Evolutionary conservation across 2,329 filamentous ascomycete species (phyloP).

Genomic region (Onygenales sp.): DNA sequence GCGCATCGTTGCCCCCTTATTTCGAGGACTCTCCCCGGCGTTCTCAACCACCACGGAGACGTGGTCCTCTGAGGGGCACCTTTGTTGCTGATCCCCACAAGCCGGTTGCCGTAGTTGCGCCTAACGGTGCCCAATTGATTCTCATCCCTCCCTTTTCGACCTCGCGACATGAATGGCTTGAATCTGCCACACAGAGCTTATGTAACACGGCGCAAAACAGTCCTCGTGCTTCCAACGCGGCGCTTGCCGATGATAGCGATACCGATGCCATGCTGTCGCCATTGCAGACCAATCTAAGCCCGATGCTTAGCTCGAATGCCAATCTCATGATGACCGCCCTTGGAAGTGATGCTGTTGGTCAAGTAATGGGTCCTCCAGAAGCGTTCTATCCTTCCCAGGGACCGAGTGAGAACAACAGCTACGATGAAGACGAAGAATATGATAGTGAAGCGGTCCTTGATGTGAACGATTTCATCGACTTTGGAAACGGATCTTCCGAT

Average conservation of each 20-base stretch:
- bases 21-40: constrained; percentile 25
- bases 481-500: constrained; percentile 50
- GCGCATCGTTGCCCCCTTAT: constrained; percentile 34
- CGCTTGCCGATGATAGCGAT: constrained; percentile 36
- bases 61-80: constrained; percentile 38
- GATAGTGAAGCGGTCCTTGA: constrained; percentile 53
- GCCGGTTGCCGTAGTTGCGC: constrained; percentile 38
- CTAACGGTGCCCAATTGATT: constrained; percentile 39
- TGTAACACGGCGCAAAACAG: constrained; percentile 35
- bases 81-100: constrained; percentile 40
- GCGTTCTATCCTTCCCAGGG: constrained; percentile 62
- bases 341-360: constrained; percentile 43
- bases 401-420: constrained; percentile 45
- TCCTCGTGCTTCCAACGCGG: constrained; percentile 29
- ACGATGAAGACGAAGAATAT: constrained; percentile 56
- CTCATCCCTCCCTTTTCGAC: constrained; percentile 39
- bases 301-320: constrained; percentile 57
- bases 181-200: constrained; percentile 32
- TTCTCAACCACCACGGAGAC: constrained; percentile 25
- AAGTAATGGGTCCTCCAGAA: constrained; percentile 63
- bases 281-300: constrained; percentile 29
- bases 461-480: constrained; percentile 64
- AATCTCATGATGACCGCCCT: constrained; percentile 74
- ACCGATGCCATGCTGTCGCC: constrained; percentile 33
- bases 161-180: constrained; percentile 37